These are phyloP conservation scores for Ustilago curta DNA, from an alignment of 1,284 basidiomycete species.

Conservation along the genomic window DNA sequence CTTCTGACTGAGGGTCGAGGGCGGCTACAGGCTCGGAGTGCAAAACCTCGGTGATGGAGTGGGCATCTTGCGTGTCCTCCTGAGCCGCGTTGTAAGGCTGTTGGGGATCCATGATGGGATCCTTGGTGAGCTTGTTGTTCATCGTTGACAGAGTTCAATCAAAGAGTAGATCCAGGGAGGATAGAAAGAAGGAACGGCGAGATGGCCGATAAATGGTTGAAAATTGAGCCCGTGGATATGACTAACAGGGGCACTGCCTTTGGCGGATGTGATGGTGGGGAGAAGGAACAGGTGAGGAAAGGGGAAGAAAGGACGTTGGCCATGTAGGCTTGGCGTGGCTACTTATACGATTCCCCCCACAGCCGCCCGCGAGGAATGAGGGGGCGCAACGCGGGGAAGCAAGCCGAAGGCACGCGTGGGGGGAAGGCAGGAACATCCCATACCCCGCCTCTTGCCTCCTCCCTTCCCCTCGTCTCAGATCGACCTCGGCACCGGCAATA, in stretches of 20 bases:
- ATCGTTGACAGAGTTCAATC: background rate
- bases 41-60: constrained; percentile 13
- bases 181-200: no score
- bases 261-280: no score
- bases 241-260: no score
- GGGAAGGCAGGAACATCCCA: background rate
- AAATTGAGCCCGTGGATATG: no score
- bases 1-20: constrained; percentile 36
- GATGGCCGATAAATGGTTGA: no score
- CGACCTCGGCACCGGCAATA: no score
- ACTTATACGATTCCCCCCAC: background rate
- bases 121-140: constrained; percentile 18
- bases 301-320: background rate
- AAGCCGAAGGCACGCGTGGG: background rate
- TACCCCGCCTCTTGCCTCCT: no score
- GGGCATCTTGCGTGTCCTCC: constrained; percentile 29
- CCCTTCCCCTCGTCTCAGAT: no score
- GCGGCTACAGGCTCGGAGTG: constrained; percentile 1
- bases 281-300: no score
- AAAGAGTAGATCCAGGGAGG: background rate
- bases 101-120: background rate
- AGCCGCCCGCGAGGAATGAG: background rate
- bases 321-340: background rate
- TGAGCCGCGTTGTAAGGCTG: background rate
- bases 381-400: background rate